Conservation (phyloP, 73 alveolate genomes). For the Paramecium biaurelia region DNA sequence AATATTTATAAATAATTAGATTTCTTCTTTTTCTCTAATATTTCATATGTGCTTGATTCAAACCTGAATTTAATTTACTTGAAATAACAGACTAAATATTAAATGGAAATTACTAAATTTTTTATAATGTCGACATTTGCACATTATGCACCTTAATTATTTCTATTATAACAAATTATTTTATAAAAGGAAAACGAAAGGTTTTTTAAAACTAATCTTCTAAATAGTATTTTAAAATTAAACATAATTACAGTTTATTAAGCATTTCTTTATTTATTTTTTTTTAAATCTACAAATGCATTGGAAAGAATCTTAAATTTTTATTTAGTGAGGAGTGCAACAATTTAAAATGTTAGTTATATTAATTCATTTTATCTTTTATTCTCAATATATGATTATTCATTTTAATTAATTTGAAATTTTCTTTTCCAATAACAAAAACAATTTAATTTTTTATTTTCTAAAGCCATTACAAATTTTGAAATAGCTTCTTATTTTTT, state of each 20-base stretch:
- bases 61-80: neutral
- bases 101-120: neutral
- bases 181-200: neutral
- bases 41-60: neutral
- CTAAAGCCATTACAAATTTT: neutral
- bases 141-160: neutral
- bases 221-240: neutral
- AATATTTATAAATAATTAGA: neutral
- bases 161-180: neutral
- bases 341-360: neutral
- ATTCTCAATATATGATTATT: neutral
- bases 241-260: neutral
- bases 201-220: neutral
- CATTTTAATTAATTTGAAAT: neutral
- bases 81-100: constrained; percentile 8
- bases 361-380: neutral
- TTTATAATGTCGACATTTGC: neutral
- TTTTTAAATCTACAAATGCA: neutral
- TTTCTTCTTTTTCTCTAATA: neutral
- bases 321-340: neutral
- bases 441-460: neutral
- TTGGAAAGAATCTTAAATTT: neutral
- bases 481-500: constrained; percentile 1
- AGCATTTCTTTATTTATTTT: neutral
- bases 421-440: constrained; percentile 1